These are phyloP conservation scores for Naganishia sp. DNA, from an alignment of 1,284 basidiomycete genomes.

Conservation along the genomic window DNA sequence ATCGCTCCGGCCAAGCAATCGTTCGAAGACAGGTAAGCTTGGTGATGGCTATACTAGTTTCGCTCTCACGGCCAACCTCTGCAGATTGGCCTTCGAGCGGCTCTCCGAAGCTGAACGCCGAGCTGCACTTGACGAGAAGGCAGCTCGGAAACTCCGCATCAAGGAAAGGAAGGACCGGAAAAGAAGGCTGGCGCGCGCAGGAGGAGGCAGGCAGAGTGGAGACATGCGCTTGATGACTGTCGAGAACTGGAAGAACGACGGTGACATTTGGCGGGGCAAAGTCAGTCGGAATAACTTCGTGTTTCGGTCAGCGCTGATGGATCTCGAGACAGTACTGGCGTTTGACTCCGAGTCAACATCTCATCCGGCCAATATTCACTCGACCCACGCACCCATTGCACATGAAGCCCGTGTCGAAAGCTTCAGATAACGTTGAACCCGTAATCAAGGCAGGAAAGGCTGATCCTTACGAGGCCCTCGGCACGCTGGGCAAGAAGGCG, in stretches of 20 bases:
- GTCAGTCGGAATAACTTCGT: conserved; percentile 30
- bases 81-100: conserved; percentile 38
- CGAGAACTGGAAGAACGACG: conserved; percentile 31
- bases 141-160: conserved; percentile 27
- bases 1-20: conserved; percentile 49
- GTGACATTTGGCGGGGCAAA: conserved; percentile 34
- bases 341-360: conserved; percentile 36
- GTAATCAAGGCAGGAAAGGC: neutral
- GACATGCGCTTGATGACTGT: conserved; percentile 45
- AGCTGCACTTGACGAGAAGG: conserved; percentile 27
- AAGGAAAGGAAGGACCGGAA: conserved; percentile 40
- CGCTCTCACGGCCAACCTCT: neutral
- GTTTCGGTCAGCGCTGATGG: neutral
- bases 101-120: conserved; percentile 33
- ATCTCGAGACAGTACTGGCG: conserved; percentile 43
- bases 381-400: conserved; percentile 46
- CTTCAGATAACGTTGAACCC: neutral
- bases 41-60: neutral
- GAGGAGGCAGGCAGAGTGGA: conserved; percentile 47
- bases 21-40: conserved; percentile 37
- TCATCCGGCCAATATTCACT: conserved; percentile 45
- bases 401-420: conserved; percentile 21
- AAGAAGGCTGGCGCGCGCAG: conserved; percentile 37
- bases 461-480: conserved; percentile 15
- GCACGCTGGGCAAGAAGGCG: conserved; percentile 21